These are phyloP conservation scores for Saitozyma podzolica DNA, from an alignment of 768 basidiomycete genomes.

Conservation along the genomic window DNA sequence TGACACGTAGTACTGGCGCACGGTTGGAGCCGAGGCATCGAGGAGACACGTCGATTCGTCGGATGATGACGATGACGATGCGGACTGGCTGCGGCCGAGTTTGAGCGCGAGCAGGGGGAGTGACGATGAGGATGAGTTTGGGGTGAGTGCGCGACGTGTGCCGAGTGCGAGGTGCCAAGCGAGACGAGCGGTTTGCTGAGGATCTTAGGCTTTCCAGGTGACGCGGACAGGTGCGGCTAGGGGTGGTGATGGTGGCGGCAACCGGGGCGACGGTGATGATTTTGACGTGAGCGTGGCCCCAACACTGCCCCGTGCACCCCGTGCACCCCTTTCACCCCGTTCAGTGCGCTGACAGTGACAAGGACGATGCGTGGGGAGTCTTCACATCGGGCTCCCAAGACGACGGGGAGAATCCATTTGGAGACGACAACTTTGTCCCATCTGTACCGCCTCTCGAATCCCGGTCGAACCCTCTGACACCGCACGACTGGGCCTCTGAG, in stretches of 20 bases:
- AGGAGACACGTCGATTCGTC: slow-evolving; percentile 38
- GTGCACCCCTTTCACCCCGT: not conserved
- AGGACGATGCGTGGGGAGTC: slow-evolving; percentile 50
- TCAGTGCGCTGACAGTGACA: slow-evolving; percentile 1
- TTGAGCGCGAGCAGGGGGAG: slow-evolving; percentile 2
- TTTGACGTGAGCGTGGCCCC: too few relatives aligned
- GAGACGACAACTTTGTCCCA: slow-evolving; percentile 39
- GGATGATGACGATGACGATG: slow-evolving; percentile 46
- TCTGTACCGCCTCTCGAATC: slow-evolving; percentile 19
- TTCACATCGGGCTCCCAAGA: slow-evolving; percentile 39
- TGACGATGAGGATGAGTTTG: slow-evolving; percentile 36
- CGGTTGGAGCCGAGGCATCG: slow-evolving; percentile 18
- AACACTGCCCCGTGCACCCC: slow-evolving; percentile 18
- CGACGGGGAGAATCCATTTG: slow-evolving; percentile 45
- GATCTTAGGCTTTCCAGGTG: slow-evolving; percentile 6
- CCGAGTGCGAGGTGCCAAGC: not conserved
- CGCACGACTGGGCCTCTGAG: slow-evolving; percentile 49
- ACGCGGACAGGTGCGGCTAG: slow-evolving; percentile 5
- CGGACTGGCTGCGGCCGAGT: slow-evolving; percentile 39
- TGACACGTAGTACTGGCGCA: slow-evolving; percentile 33
- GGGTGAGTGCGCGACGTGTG: slow-evolving; percentile 21
- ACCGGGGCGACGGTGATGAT: slow-evolving; percentile 34
- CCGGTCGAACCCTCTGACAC: slow-evolving; percentile 39
- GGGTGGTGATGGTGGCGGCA: slow-evolving; percentile 8
- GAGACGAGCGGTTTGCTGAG: too few relatives aligned